Percentiles rank a stretch among this genome's conserved stretches.
These are phyloP conservation scores for Dichomitus squalens DNA, from an alignment of 1,284 basidiomycete species.

Conservation along the genomic window DNA sequence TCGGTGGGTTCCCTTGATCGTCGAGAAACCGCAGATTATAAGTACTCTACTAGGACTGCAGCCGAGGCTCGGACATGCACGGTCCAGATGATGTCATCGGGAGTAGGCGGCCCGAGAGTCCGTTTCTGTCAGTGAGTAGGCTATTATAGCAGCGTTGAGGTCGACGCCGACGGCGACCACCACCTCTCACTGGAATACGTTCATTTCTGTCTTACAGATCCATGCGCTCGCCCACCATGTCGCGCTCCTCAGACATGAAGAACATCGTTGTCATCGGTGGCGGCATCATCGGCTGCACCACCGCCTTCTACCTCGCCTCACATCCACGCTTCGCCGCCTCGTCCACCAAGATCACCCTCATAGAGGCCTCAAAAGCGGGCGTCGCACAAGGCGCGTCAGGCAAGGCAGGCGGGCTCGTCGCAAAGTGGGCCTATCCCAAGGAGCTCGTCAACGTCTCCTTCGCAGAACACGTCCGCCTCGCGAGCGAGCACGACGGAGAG, in stretches of 20 bases:
- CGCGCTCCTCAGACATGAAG: neutral
- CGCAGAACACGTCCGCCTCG: slow-evolving; percentile 77
- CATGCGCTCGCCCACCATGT: neutral
- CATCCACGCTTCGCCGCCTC: slow-evolving; percentile 52
- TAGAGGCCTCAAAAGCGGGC: slow-evolving; percentile 77
- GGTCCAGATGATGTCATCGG: too few species aligned
- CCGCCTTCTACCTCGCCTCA: slow-evolving; percentile 78
- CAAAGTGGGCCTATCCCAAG: slow-evolving; percentile 77
- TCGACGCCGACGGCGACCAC: too few species aligned
- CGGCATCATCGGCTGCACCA: slow-evolving; percentile 85
- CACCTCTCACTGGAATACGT: too few species aligned
- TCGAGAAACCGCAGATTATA: too few species aligned
- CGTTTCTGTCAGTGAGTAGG: too few species aligned
- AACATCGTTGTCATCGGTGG: slow-evolving; percentile 54
- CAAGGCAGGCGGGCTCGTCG: slow-evolving; percentile 92
- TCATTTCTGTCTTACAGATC: too few species aligned
- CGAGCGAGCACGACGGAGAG: slow-evolving; percentile 71
- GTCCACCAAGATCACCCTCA: slow-evolving; percentile 56
- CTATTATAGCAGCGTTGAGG: too few species aligned
- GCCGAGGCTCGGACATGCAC: too few species aligned
- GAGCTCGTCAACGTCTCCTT: slow-evolving; percentile 83
- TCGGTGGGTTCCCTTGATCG: too few species aligned
- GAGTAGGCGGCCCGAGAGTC: too few species aligned
- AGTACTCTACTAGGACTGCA: too few species aligned
- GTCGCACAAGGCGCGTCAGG: slow-evolving; percentile 81